Evolutionary conservation across 1,139 yeast species (phyloP).

Genomic region (Scheffersomyces cryptocercus): DNA sequence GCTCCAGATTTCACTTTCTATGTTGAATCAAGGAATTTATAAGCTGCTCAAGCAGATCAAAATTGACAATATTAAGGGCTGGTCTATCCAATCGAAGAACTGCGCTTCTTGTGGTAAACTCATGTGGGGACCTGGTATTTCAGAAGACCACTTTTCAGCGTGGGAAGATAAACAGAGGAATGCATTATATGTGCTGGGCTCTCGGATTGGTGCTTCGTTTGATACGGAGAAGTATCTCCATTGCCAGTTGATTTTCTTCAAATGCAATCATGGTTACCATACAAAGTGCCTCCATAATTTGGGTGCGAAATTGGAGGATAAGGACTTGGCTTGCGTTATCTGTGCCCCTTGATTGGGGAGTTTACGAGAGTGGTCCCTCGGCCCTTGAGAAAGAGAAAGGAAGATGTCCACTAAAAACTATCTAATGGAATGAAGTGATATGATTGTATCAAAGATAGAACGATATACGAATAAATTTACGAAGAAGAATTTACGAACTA

Average conservation of each 20-base stretch:
- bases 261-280: conserved; percentile 69
- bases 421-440: no score
- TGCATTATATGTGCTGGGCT: conserved; percentile 7
- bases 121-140: conserved; percentile 62
- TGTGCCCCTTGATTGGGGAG: neutral
- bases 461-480: no score
- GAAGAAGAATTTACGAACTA: no score
- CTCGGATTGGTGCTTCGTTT: conserved; percentile 5
- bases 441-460: no score
- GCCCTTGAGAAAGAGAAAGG: no score
- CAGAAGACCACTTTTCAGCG: conserved; percentile 38
- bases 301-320: conserved; percentile 7
- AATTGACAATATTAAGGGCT: conserved; percentile 51
- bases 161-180: conserved; percentile 48
- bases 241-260: conserved; percentile 32
- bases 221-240: conserved; percentile 12
- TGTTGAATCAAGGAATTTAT: conserved; percentile 57
- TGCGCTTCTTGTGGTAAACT: conserved; percentile 74
- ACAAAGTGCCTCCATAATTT: conserved; percentile 47
- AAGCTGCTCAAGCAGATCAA: conserved; percentile 43
- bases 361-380: no score
- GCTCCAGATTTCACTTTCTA: conserved; percentile 49
- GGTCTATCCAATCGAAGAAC: conserved; percentile 53
- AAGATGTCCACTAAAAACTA: no score
- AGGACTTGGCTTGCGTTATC: conserved; percentile 11